Evolutionary conservation across 768 basidiomycete genomes (phyloP), one percentile per base, ranked within the genome.

Genomic region (Tylopilus felleus): DNA sequence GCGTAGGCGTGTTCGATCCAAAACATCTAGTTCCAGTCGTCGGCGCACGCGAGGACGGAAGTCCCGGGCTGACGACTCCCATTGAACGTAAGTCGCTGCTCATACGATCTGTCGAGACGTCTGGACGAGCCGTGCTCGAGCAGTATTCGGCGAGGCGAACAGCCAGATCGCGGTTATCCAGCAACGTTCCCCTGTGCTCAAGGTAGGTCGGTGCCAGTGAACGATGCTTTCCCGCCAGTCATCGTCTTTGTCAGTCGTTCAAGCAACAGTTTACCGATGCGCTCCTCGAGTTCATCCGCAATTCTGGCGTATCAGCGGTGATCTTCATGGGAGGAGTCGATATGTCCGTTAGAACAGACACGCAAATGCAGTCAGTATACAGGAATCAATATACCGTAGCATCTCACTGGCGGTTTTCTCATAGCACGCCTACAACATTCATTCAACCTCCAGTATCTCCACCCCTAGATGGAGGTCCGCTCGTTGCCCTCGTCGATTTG

Each of bases 291-390:
- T 92, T 89, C 67, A 74, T 88, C 48, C 65, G 74, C 46, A 58
- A 67, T 3, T 80, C 77, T 19, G 73, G 75, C 23, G 74, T 85
- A 45, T 72, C 74, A 6, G 75, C 79, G 35, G 78, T 80, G 14
- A 70, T 93, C 29, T 77, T 93, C 61, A 71, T 91, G 22, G 82
- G 87, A 16, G 89, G 90, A 23, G 77, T 93, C n/a, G 86, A 92
- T 65, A 75, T 81, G 27, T 80, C 83, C 14, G 82, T 86, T 60
- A 79, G 90, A 58, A 83, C 83, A 22, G 90, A 93, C 63, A 71
- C 77, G 1, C 91, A 93, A 62, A 90, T 93, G 83, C 62, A 77
- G 90, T 93, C 65, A 43, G 68, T 55, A 83, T 71, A 29, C 17
- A 39, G 28, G 27, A 22, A 23, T 25, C 21, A 21, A 4, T 43